phyloP scores from a whole-genome alignment of 208 protist species.

The Porcisia deanei region DNA sequence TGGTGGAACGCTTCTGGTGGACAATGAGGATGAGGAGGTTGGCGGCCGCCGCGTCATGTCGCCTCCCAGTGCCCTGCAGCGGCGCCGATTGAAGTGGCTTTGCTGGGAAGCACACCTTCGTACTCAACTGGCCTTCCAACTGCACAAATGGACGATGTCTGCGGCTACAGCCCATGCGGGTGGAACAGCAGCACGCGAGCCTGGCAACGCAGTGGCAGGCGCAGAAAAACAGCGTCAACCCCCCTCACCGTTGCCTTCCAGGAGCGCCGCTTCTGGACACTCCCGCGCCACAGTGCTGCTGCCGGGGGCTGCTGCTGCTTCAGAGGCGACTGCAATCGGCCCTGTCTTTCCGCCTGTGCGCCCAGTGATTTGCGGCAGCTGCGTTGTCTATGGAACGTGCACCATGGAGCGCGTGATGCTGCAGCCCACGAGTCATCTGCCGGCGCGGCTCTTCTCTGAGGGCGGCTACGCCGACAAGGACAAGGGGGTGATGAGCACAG shows the following conservation, averaged over 20 bases:
- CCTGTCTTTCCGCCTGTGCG: constrained; percentile 8
- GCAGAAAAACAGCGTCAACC: background rate
- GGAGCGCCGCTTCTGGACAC: background rate
- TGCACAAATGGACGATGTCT: constrained; percentile 1
- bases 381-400: constrained; percentile 23
- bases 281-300: background rate
- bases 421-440: constrained; percentile 10
- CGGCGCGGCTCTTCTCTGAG: background rate
- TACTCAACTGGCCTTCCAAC: constrained; percentile 2
- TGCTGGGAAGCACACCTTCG: background rate
- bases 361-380: constrained; percentile 19
- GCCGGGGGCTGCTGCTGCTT: background rate
- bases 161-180: background rate
- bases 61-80: background rate
- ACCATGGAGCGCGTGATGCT: constrained; percentile 24
- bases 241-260: background rate
- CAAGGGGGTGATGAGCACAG: background rate
- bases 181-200: background rate
- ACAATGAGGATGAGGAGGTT: constrained; percentile 2
- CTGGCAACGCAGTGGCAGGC: background rate
- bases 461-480: background rate
- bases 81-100: constrained; percentile 19
- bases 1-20: background rate
- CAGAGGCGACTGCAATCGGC: background rate
- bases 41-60: background rate